Evolutionary conservation across 768 basidiomycete genomes (phyloP), one percentile per base, ranked within the genome.

Genomic region (Saitozyma sp.): DNA sequence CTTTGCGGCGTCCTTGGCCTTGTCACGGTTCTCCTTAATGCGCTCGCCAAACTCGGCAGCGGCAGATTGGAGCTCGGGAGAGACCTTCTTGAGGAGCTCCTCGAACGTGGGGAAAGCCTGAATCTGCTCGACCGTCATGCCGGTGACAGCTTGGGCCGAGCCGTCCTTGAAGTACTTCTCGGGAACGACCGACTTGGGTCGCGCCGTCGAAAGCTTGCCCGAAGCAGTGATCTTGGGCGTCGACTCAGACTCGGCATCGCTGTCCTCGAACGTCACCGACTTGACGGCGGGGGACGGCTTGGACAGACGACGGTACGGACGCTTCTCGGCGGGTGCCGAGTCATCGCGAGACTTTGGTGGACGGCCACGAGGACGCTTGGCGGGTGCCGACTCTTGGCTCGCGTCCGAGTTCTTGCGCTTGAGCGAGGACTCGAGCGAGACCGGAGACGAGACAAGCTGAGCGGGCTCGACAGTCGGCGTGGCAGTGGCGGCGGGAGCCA

Each of bases 151-250:
- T 41, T 64, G 67, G 37, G 70, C 70, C 16, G 67, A 59, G 40
- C 70, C 70, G 40, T 68, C 67, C 38, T 66, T 66, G 60, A 71
- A 60, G 67, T 68, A 69, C 56, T 69, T 68, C 54, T 71, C 67
- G n/a, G 70, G 70, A 43, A 71, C 70, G 58, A 71, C 70, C 42
- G 69, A 70, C 56, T 67, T 67, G 42, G 69, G 69, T 54, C 69
- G 63, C 49, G 66, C 69, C 39, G 66, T 67, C 14, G 69, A 70
- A 37, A 61, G 66, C 56, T 70, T 70, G 50, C 69, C 69, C 37
- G 65, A 65, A n/a, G 61, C 59, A 0, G 69, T 70, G n/a, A 56
- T 61, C 58, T 70, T 70, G 45, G 56, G 56, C 9, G 52, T n/a
- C 7, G 49, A 37, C 45, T 63, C 65, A 5, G 29, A 29, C 29